These are phyloP conservation scores for Porogramme epimiltina DNA, from an alignment of 1,284 basidiomycete genomes.

Conservation along the genomic window DNA sequence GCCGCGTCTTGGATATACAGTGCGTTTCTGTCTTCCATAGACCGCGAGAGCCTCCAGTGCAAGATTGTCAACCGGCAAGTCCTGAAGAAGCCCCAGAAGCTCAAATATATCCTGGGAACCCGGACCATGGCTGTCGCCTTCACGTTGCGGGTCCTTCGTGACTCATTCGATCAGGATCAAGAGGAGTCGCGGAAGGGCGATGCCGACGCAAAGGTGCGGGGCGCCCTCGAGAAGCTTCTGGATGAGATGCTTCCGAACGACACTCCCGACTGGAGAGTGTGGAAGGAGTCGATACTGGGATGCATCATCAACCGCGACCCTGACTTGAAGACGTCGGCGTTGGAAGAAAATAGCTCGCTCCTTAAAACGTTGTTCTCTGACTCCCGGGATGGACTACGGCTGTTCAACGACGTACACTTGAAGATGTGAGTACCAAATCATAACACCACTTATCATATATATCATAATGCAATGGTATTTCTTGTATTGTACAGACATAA, in stretches of 20 bases:
- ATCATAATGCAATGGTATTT: too few relatives aligned
- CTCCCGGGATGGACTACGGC: not conserved
- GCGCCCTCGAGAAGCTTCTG: slow-evolving; percentile 3
- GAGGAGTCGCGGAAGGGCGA: not conserved
- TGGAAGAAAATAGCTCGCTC: not conserved
- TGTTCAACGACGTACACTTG: too few relatives aligned
- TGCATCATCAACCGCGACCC: too few relatives aligned
- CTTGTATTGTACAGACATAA: too few relatives aligned
- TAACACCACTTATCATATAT: too few relatives aligned
- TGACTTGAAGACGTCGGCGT: not conserved
- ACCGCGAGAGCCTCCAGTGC: slow-evolving; percentile 9
- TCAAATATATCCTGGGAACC: not conserved
- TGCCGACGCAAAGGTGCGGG: not conserved
- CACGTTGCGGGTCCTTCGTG: not conserved
- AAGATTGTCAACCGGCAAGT: not conserved
- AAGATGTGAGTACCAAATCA: not conserved
- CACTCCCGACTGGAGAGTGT: slow-evolving; percentile 9
- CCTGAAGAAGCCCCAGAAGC: not conserved
- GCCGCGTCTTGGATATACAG: slow-evolving; percentile 14
- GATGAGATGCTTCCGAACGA: slow-evolving; percentile 20
- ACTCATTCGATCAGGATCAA: not conserved
- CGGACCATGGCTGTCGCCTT: not conserved
- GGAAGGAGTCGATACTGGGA: slow-evolving; percentile 8
- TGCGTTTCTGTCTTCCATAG: slow-evolving; percentile 13
- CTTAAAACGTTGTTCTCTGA: not conserved